Conservation (phyloP, 2,329 filamentous ascomycete species). For the Botryotinia convoluta region DNA sequence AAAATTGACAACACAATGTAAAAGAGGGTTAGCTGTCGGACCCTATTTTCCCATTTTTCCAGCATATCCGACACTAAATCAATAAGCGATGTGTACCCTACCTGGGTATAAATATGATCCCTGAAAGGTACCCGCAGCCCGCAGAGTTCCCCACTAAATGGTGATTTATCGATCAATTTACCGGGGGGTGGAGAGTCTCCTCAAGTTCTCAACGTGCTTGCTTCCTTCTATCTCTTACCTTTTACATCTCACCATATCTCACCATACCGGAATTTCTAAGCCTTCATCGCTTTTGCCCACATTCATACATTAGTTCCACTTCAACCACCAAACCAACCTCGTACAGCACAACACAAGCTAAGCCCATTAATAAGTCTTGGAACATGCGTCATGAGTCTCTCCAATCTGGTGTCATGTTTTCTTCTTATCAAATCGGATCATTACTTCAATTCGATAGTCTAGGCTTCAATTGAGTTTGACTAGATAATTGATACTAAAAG, state of each 20-base stretch:
- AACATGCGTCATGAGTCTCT: conserved; percentile 3
- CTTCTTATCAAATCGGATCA: conserved; percentile 5
- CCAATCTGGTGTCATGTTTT: not conserved
- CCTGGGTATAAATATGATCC: not conserved
- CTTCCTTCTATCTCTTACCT: not conserved
- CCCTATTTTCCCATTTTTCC: not conserved
- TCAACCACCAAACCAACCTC: not conserved
- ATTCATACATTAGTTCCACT: not conserved
- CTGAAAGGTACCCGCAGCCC: not conserved
- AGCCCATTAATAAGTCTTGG: not conserved
- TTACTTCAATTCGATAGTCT: not conserved
- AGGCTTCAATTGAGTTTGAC: not conserved
- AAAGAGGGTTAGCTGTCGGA: not conserved
- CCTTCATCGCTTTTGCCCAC: not conserved
- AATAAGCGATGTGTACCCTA: not conserved
- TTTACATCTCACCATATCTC: not conserved
- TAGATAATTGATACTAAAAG: not conserved
- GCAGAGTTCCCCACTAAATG: not conserved
- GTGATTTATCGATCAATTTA: not conserved
- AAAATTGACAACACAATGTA: not conserved
- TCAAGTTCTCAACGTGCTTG: not conserved
- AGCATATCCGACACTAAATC: not conserved
- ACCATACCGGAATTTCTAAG: not conserved
- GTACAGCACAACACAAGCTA: not conserved
- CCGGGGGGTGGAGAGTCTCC: not conserved